Evolutionary conservation across 352 stramenopile genomes (phyloP), one percentile per base, ranked within the genome.

Genomic region (Peronosclerospora sorghi): DNA sequence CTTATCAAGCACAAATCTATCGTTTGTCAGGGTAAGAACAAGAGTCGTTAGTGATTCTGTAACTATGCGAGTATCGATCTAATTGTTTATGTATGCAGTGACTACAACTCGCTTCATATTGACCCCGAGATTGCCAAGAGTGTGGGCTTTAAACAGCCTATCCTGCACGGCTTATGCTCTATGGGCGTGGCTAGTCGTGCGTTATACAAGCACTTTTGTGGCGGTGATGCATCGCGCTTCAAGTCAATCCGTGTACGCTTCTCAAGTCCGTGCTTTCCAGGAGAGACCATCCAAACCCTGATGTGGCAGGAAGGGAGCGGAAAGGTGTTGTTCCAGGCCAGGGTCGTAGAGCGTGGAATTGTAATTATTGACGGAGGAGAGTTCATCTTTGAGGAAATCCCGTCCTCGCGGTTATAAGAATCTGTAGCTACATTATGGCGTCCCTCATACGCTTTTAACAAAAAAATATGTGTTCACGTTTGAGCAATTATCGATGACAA

Each of bases 101-200:
- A 98, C 70, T 96, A 96, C 59, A 97, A 97, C 62, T 66, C 83
- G 54, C 82, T 97, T 51, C 94, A 98, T 63, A 77, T 97, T 43
- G 83, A 96, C 56, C 77, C 79, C 4, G 68, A 77, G 53, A 82
- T 91, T 54, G 88, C 70, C 14, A 60, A 62, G 66, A 78, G 67
- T 48, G 68, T 73, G 21, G 73, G 63, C 39, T 95, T 86, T 54
- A 78, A 85, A 37, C 59, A 74, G 39, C 88, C 91, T 18, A 90
- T 98, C 29, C 57, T 98, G 35, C 92, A 98, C 54, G 94, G 94
- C 4, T 65, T 98, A 15, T 97, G 88, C 60, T 97, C 81, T 27
- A 82, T 97, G 62, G 92, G 86, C 15, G 76, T 94, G 20, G 69
- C 78, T 12, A 73, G 75, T 28, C 74, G 78, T 26, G 73, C 78